A percentile compares a stretch with the other conserved stretches of the same genome.
These are phyloP conservation scores for Fremontodendron californicum DNA, from an alignment of 345 rosid species.

Conservation along the genomic window DNA sequence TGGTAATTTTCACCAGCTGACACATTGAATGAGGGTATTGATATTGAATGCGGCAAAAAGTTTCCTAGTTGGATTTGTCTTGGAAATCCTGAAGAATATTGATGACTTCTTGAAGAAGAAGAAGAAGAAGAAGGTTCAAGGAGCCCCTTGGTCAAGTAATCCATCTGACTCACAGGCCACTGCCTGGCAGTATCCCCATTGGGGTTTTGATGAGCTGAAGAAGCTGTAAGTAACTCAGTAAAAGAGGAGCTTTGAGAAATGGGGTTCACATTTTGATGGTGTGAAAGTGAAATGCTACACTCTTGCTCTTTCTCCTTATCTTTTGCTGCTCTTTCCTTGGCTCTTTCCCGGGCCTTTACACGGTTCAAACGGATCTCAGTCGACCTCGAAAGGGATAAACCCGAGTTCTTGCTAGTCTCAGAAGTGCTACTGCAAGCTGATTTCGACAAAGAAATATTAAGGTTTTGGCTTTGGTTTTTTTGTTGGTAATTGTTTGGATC, in stretches of 20 bases:
- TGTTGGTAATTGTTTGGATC: constrained; percentile 35
- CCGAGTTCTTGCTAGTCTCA: constrained; percentile 88
- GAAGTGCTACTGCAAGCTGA: constrained; percentile 95
- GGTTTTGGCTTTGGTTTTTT: constrained; percentile 52
- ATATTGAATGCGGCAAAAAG: constrained; percentile 32
- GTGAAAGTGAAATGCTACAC: constrained; percentile 20
- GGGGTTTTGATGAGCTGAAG: constrained; percentile 31
- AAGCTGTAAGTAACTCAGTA: constrained; percentile 70
- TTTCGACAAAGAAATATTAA: constrained; percentile 66
- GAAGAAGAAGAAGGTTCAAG: constrained; percentile 45
- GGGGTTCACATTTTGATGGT: constrained; percentile 26
- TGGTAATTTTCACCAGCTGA: constrained; percentile 48
- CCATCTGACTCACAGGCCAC: constrained; percentile 64
- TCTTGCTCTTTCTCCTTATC: constrained; percentile 72
- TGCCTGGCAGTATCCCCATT: constrained; percentile 34
- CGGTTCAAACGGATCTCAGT: constrained; percentile 58
- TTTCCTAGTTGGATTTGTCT: constrained; percentile 50
- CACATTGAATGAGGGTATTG: constrained; percentile 33
- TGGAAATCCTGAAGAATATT: constrained; percentile 36
- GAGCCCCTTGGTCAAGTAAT: constrained; percentile 51
- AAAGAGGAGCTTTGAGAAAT: constrained; percentile 57
- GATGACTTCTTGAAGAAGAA: constrained; percentile 37
- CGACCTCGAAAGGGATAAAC: constrained; percentile 68
- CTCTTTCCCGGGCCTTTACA: constrained; percentile 70
- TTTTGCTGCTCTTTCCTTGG: constrained; percentile 77